Evolutionary conservation across 768 basidiomycete genomes (phyloP), one percentile per base, ranked within the genome.

Genomic region (Tricholoma bakamatsutake): DNA sequence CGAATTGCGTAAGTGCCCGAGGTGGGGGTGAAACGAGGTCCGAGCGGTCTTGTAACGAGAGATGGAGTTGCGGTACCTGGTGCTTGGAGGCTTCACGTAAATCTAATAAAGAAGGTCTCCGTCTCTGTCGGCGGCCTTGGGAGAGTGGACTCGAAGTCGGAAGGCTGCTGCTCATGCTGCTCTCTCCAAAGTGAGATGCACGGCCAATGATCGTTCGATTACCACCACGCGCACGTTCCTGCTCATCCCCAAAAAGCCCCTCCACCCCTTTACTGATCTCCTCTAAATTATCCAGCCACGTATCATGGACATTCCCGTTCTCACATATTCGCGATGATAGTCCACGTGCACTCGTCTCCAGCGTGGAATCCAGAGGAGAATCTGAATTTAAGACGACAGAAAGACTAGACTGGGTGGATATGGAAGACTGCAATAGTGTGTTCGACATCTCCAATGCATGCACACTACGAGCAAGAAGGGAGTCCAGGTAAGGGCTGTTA

Each of bases 371-470:
- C 5, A 70, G 71, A 17, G 72, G 66, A 6, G 68, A 69, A 54
- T 80, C 82, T 13, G 76, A 63, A 21, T 78, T 74, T 30, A 86
- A 68, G 39, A 85, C 70, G 3, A 76, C 70, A 8, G 77, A 69
- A 15, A 76, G 64, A 46, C 69, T 81, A 11, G 83, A 76, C 59
- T 87, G 85, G 0, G 90, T 85, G 39, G 84, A 80, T 62, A 91
- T 85, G 18, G 87, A 87, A 11, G 82, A 84, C 64, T 89, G 85
- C 9, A 93, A 73, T 10, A 93, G 73, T 2, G 83, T 79, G 56
- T 93, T 93, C 4, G 90, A 93, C 77, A 91, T 84, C 66, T 93
- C 91, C 8, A 93, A 76, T 1, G 90, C 90, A 69, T 90, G 84
- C 12, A 93, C 88, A 60, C 88, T 90, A 59, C 90, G 83, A 56